A percentile compares a stretch with the other conserved stretches of the same genome.
These are phyloP conservation scores for Tricholoma flavovirens DNA, from an alignment of 768 basidiomycete genomes.

Conservation along the genomic window DNA sequence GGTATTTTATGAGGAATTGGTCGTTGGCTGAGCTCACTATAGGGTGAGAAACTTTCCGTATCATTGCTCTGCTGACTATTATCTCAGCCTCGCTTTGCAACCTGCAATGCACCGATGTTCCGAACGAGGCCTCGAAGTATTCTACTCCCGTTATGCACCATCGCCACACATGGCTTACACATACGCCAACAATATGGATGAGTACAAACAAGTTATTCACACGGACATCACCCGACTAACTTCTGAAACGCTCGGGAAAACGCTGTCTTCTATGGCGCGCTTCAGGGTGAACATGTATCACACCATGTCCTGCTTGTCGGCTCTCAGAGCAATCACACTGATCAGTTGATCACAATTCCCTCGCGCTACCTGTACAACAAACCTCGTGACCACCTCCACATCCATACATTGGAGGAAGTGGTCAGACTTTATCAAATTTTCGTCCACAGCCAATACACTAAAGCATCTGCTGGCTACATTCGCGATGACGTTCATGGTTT, in stretches of 20 bases:
- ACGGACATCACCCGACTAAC: background rate
- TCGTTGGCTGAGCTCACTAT: background rate
- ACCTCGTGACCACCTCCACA: background rate
- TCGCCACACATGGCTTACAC: background rate
- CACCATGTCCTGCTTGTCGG: background rate
- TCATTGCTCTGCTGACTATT: background rate
- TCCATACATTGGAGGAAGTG: background rate
- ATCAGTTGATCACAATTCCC: background rate
- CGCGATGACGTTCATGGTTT: background rate
- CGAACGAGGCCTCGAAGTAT: background rate
- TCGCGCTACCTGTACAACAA: background rate
- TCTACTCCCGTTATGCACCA: background rate
- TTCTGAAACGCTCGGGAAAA: background rate
- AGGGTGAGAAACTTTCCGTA: background rate
- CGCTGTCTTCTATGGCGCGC: background rate
- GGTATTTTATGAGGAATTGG: background rate
- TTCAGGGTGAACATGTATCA: background rate
- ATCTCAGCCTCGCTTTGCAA: background rate
- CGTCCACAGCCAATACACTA: background rate
- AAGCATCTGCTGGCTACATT: background rate
- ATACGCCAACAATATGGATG: background rate
- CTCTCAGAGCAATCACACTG: background rate
- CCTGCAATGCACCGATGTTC: background rate
- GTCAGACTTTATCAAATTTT: background rate
- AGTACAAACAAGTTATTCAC: background rate